A percentile compares a stretch with the other conserved stretches of the same genome.
Evolutionary conservation across 257 asterid species (phyloP).

Genomic region (Rubia yunnanensis): DNA sequence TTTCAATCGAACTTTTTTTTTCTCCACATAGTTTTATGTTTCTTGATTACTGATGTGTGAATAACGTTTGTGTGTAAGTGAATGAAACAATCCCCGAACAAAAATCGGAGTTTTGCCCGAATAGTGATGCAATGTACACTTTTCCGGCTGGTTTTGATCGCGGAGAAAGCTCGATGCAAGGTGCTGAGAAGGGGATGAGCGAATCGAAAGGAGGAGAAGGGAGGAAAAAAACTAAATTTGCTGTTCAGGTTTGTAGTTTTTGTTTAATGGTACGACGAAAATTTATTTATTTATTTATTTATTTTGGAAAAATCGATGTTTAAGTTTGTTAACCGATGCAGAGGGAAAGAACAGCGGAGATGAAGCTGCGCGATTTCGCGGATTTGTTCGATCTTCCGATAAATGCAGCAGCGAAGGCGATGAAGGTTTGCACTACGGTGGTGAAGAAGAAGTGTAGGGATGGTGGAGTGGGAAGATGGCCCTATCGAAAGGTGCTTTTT

Average conservation of each 20-base stretch:
- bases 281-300: too few species aligned
- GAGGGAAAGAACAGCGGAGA: conserved; percentile 58
- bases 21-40: too few species aligned
- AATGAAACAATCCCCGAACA: background rate
- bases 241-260: conserved; percentile 37
- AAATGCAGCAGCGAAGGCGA: conserved; percentile 26
- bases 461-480: conserved; percentile 57
- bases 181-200: conserved; percentile 12
- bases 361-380: conserved; percentile 40
- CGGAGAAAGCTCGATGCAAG: background rate
- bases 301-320: too few species aligned
- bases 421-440: conserved; percentile 52
- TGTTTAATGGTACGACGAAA: background rate
- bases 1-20: too few species aligned
- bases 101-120: background rate
- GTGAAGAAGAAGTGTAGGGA: conserved; percentile 56
- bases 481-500: conserved; percentile 40
- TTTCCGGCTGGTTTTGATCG: background rate
- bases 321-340: conserved; percentile 20
- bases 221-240: conserved; percentile 26
- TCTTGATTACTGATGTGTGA: background rate
- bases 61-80: conserved; percentile 7
- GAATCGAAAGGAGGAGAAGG: conserved; percentile 9
- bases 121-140: background rate
- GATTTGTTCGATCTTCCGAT: conserved; percentile 45